A percentile compares a stretch with the other conserved stretches of the same genome.
Evolutionary conservation across 2,329 filamentous ascomycete species (phyloP).

Genomic region (Celoporthe dispersa): DNA sequence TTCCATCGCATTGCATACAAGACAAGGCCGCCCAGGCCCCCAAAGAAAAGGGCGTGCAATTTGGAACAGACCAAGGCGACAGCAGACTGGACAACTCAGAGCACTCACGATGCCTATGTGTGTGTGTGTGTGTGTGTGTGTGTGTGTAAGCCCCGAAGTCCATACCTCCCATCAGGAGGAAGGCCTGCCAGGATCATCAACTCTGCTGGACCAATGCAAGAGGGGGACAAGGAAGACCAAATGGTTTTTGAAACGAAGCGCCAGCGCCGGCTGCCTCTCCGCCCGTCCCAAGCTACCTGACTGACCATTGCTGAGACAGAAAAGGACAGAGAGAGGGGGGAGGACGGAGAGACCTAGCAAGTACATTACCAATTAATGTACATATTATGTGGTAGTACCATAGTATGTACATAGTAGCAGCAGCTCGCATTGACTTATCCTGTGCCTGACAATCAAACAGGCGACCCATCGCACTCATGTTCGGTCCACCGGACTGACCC

Average conservation of each 20-base stretch:
- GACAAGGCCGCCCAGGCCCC: background rate
- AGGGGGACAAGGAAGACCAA: background rate
- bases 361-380: too few species aligned
- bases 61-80: background rate
- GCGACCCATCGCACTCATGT: background rate
- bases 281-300: background rate
- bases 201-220: background rate
- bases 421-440: conserved; percentile 9
- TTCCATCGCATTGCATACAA: background rate
- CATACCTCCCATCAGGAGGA: background rate
- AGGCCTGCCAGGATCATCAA: too few species aligned
- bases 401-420: background rate
- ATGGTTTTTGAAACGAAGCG: conserved; percentile 15
- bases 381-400: too few species aligned
- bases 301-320: conserved; percentile 4
- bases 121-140: background rate
- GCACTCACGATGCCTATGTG: background rate
- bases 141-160: background rate
- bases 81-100: background rate
- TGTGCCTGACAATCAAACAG: conserved; percentile 2
- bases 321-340: background rate
- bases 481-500: conserved; percentile 2
- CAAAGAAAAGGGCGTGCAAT: background rate
- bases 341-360: too few species aligned
- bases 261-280: background rate